A percentile compares a stretch with the other conserved stretches of the same genome.
Evolutionary conservation across 2,329 filamentous ascomycete genomes (phyloP).

Genomic region (Dactylellina drechsleri): DNA sequence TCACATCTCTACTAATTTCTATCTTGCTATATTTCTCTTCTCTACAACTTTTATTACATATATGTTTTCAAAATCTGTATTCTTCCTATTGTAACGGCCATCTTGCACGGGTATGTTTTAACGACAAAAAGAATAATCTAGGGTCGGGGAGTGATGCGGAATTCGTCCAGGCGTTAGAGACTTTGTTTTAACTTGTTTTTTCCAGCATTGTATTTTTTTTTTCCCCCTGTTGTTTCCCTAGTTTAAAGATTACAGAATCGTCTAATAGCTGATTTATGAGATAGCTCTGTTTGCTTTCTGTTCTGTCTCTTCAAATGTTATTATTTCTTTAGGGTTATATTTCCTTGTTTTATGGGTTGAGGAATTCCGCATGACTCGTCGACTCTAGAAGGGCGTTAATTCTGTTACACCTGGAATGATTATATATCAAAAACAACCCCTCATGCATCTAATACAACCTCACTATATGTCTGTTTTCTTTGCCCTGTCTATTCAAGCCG

Average conservation of each 20-base stretch:
- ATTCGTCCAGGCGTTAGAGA: constrained; percentile 51
- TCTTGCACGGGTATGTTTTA: constrained; percentile 54
- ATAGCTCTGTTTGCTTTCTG: constrained; percentile 7
- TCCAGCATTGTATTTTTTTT: constrained; percentile 3
- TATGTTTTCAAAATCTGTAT: constrained; percentile 49
- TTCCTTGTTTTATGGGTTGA: constrained; percentile 47
- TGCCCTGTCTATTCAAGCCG: constrained; percentile 19
- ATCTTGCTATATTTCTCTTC: constrained; percentile 17
- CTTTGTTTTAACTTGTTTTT: constrained; percentile 14
- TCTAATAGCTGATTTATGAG: constrained; percentile 47
- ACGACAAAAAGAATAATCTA: constrained; percentile 55
- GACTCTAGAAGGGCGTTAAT: constrained; percentile 53
- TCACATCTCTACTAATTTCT: constrained; percentile 4
- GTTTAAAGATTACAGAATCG: constrained; percentile 18
- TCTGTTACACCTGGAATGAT: constrained; percentile 53
- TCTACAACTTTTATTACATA: constrained; percentile 11
- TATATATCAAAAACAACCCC: constrained; percentile 53
- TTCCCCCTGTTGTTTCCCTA: constrained; percentile 13
- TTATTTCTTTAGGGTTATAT: constrained; percentile 21
- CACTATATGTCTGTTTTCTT: constrained; percentile 12
- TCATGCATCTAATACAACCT: constrained; percentile 41
- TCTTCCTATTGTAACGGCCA: constrained; percentile 54
- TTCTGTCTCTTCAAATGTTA: constrained; percentile 13
- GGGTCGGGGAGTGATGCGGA: constrained; percentile 54
- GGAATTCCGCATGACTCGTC: constrained; percentile 55